Evolutionary conservation across 305 asterid genomes (phyloP).

Genomic region (Solanum hybrid): DNA sequence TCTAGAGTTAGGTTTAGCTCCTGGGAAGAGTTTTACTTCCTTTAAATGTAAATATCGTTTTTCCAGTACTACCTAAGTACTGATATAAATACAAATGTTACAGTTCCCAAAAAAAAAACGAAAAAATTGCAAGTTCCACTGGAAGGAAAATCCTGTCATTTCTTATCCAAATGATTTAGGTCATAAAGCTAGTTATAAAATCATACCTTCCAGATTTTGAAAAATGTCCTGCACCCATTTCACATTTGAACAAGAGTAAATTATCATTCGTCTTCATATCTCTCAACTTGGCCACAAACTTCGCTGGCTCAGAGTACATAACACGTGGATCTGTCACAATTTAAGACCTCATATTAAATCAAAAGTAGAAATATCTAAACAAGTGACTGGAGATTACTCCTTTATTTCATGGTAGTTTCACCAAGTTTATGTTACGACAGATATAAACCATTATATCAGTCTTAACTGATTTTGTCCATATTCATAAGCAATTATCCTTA

Average conservation of each 20-base stretch:
- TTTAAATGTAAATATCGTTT: background rate
- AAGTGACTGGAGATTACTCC: background rate
- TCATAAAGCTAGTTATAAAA: constrained; percentile 2
- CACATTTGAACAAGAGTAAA: constrained; percentile 70
- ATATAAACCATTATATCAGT: background rate
- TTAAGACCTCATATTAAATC: constrained; percentile 1
- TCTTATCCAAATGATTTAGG: background rate
- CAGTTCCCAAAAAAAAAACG: background rate
- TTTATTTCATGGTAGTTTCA: background rate
- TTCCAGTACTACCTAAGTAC: background rate
- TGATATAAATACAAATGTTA: background rate
- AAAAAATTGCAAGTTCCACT: background rate
- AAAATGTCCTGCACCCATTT: constrained; percentile 92
- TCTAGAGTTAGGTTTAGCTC: background rate
- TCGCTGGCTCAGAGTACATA: constrained; percentile 89
- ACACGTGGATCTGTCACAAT: constrained; percentile 73
- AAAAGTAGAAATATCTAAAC: background rate
- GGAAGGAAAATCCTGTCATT: background rate
- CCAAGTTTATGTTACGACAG: background rate
- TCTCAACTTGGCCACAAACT: constrained; percentile 89
- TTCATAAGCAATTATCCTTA: background rate
- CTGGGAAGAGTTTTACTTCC: background rate
- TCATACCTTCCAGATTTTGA: constrained; percentile 92
- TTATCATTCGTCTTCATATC: constrained; percentile 75
- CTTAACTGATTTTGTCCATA: background rate